Evolutionary conservation across 2,329 filamentous ascomycete genomes (phyloP).

Genomic region (Pseudocercospora crystallina): DNA sequence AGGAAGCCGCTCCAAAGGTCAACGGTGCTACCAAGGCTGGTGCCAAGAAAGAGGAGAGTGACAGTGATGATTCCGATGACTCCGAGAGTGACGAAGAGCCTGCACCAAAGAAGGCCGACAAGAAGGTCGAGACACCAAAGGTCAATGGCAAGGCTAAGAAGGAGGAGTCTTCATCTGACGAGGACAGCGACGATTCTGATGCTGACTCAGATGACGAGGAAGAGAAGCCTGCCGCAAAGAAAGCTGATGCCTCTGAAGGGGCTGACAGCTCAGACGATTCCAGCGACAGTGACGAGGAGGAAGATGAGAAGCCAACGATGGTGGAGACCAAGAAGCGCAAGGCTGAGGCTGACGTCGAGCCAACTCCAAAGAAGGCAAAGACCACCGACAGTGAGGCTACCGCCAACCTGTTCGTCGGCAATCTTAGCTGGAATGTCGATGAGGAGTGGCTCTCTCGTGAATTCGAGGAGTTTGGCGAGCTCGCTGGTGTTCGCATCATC

Average conservation of each 20-base stretch:
- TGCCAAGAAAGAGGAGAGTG: constrained; percentile 24
- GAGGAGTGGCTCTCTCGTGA: constrained; percentile 78
- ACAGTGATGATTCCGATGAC: constrained; percentile 23
- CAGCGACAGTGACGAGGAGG: constrained; percentile 38
- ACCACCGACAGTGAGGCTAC: constrained; percentile 50
- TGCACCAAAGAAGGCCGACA: constrained; percentile 21
- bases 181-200: constrained; percentile 31
- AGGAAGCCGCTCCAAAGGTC: constrained; percentile 30
- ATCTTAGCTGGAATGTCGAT: constrained; percentile 86
- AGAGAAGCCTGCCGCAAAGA: constrained; percentile 26
- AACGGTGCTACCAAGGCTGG: constrained; percentile 30
- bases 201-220: constrained; percentile 32
- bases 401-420: constrained; percentile 82
- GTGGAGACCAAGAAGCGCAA: constrained; percentile 65
- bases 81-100: constrained; percentile 34
- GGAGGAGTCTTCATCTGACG: constrained; percentile 26
- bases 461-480: constrained; percentile 76
- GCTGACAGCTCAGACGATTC: constrained; percentile 34
- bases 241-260: constrained; percentile 23
- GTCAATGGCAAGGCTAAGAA: constrained; percentile 32
- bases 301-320: constrained; percentile 30
- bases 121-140: constrained; percentile 17
- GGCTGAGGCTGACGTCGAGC: constrained; percentile 55
- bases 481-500: constrained; percentile 74
- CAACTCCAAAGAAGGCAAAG: constrained; percentile 68